These are phyloP conservation scores for Sporothrix protearum DNA, from an alignment of 2,329 filamentous ascomycete species.

Conservation along the genomic window DNA sequence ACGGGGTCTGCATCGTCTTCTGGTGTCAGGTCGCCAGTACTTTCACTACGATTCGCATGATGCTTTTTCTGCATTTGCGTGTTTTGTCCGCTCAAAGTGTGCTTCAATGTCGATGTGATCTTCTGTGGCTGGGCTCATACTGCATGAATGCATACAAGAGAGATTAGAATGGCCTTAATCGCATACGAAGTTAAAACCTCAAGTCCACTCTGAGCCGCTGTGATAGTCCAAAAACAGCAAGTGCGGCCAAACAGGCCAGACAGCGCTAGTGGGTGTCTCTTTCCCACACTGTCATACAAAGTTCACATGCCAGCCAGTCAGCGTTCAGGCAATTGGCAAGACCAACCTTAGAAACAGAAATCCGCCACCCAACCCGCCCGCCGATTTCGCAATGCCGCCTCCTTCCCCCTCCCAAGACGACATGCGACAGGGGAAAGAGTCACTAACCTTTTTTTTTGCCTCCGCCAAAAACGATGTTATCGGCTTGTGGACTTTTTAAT, in stretches of 20 bases:
- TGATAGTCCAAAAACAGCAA: slow-evolving; percentile 6
- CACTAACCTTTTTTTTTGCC: not conserved
- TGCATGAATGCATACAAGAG: not conserved
- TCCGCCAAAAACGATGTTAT: not conserved
- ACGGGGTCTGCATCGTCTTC: not conserved
- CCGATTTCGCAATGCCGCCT: slow-evolving; percentile 25
- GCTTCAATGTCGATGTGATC: not conserved
- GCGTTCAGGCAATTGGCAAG: slow-evolving; percentile 14
- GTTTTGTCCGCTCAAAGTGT: not conserved
- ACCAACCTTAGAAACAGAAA: slow-evolving; percentile 4
- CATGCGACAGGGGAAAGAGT: not conserved
- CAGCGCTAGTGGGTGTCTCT: not conserved
- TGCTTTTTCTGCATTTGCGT: not conserved
- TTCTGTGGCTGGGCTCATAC: not conserved
- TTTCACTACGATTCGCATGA: not conserved
- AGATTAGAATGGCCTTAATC: no score
- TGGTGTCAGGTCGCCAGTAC: not conserved
- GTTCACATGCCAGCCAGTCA: slow-evolving; percentile 21
- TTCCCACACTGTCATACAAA: not conserved
- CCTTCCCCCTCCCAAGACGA: not conserved
- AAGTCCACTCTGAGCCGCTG: no score
- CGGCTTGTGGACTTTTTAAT: not conserved
- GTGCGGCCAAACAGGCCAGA: not conserved
- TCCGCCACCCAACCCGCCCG: slow-evolving; percentile 21
- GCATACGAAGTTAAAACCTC: no score